phyloP scores from a whole-genome alignment of 495 filamentous ascomycete species.

The Saxophila tyrrhenica region DNA sequence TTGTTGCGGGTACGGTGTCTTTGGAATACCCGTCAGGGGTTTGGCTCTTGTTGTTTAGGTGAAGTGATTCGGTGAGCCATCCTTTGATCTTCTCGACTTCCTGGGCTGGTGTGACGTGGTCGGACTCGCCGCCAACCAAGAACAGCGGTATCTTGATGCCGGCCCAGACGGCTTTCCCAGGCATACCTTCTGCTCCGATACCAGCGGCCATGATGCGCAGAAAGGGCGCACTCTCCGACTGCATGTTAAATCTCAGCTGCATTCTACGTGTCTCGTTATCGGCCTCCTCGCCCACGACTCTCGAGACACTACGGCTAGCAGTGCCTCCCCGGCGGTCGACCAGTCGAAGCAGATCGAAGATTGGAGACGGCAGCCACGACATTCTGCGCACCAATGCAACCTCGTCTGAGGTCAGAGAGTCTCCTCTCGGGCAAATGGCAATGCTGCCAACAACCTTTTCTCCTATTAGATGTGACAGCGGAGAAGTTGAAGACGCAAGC shows the following conservation, averaged over 20 bases:
- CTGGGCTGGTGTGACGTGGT: constrained; percentile 56
- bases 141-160: constrained; percentile 62
- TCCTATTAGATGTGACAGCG: constrained; percentile 37
- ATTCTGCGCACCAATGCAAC: constrained; percentile 42
- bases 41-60: constrained; percentile 3
- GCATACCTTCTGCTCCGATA: constrained; percentile 51
- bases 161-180: constrained; percentile 60
- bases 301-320: constrained; percentile 62
- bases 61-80: constrained; percentile 39
- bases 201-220: constrained; percentile 67
- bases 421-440: constrained; percentile 65
- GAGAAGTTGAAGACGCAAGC: constrained; percentile 52
- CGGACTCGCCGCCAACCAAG: constrained; percentile 65
- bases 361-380: constrained; percentile 52
- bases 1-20: background rate
- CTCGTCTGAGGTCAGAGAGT: constrained; percentile 45
- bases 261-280: constrained; percentile 64
- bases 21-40: constrained; percentile 1
- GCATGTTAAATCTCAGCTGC: constrained; percentile 72
- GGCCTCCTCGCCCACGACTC: constrained; percentile 67
- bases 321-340: constrained; percentile 74
- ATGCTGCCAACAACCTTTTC: constrained; percentile 63
- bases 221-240: constrained; percentile 72
- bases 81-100: constrained; percentile 60
- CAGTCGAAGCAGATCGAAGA: constrained; percentile 68